A percentile compares a stretch with the other conserved stretches of the same genome.
phyloP scores from a whole-genome alignment of 2,329 filamentous ascomycete species.

The Neopestalotiopsis sp. region DNA sequence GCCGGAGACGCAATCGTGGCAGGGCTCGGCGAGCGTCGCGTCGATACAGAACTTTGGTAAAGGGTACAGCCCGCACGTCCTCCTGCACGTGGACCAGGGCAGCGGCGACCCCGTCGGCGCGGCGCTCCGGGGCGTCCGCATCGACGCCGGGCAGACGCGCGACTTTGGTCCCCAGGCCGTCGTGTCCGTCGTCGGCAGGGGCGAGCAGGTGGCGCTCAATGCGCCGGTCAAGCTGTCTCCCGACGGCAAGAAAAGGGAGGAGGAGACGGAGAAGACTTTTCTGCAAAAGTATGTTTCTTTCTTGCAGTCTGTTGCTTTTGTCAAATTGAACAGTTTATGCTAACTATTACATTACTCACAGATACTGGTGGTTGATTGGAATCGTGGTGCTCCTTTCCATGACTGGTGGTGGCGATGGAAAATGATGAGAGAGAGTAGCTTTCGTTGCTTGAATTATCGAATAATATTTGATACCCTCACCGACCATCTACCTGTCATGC shows the following conservation, averaged over 20 bases:
- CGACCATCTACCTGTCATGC: not conserved
- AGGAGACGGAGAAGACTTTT: conserved; percentile 66
- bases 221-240: conserved; percentile 66
- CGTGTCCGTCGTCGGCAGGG: conserved; percentile 52
- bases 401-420: conserved; percentile 58
- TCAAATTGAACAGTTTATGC: not conserved
- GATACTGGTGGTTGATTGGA: conserved; percentile 71
- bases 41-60: conserved; percentile 64
- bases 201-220: conserved; percentile 65
- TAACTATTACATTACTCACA: conserved; percentile 46
- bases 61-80: conserved; percentile 63
- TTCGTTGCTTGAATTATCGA: not conserved
- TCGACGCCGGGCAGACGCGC: conserved; percentile 69
- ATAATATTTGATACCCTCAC: not conserved
- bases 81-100: conserved; percentile 54
- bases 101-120: conserved; percentile 55
- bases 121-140: conserved; percentile 58
- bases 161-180: conserved; percentile 68
- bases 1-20: conserved; percentile 51
- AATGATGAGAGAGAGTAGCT: conserved; percentile 32
- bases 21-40: conserved; percentile 60
- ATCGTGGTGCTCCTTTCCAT: conserved; percentile 59
- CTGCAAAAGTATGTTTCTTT: conserved; percentile 65
- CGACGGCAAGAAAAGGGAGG: conserved; percentile 63
- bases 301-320: too few species aligned